Base-by-base conservation (phyloP, 148 eudicot species). In the Vaccinium macrocarpon region DNA sequence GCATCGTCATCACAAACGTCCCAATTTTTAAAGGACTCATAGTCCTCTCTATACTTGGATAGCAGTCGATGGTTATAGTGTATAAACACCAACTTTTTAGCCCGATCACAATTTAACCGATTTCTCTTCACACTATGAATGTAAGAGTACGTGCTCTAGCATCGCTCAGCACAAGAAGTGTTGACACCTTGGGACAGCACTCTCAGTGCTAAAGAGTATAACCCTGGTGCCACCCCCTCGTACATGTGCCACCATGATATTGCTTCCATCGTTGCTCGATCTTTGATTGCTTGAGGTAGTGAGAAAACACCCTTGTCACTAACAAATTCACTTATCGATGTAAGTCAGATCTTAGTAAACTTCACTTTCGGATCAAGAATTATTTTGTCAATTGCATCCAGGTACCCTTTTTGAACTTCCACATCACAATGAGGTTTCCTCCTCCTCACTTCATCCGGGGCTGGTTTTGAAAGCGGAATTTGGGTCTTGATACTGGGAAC, bases 111-210 rank as follows among this genome's bases (percentile, higher is more conserved):
- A 59, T 82, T 85, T 0, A 87, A 46, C 16, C 46, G 6, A 3
- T 84, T 87, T 74, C 81, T 79, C 19, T 82, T 35, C 38, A 61
- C 56, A 51, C 79, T 87, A 21, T 82, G 83, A 19, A 82, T 82
- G 7, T 56, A 79, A 0, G 81, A 59, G 38, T 78, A 85, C 3
- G 85, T 87, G 12, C 86, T 76, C 83, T 74, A 82, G 1, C 50
- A 52, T 32, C 85, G 82, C 78, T 85, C 38, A 0, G 71, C 19
- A 5, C 81, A 87, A 0, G 82, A 79, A 4, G 52, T 80, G 5
- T 76, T 79, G 3, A 82, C 76, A 4, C 78, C 82, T 16, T 82
- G 77, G 0, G 87, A 88, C 9, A 88, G 32, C 2, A 62, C 82
- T 42, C 64, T 80, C 0, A 79, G 21, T 1, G 74, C 87, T 0